Conservation (phyloP, 495 filamentous ascomycete genomes). For the Cenococcum geophilum region DNA sequence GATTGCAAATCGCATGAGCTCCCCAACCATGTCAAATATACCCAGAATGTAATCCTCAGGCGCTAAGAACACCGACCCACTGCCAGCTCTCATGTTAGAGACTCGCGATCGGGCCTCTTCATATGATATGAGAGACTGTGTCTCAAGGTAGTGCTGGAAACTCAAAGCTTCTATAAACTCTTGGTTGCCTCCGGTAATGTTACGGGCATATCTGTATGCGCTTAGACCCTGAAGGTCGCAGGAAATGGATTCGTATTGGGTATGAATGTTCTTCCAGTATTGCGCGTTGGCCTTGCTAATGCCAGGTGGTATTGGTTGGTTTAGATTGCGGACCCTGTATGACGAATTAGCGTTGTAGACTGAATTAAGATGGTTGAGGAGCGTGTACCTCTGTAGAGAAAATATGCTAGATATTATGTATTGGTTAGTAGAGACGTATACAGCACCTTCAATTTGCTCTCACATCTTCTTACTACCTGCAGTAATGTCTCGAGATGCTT, state of each 20-base stretch:
- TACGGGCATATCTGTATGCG: constrained; percentile 70
- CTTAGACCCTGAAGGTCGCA: constrained; percentile 72
- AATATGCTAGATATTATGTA: constrained; percentile 63
- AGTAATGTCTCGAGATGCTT: constrained; percentile 84
- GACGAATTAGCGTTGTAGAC: constrained; percentile 11
- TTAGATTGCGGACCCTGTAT: constrained; percentile 57
- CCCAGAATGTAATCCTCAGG: constrained; percentile 85
- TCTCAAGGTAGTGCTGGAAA: constrained; percentile 80
- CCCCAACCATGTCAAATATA: constrained; percentile 85
- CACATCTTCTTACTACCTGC: constrained; percentile 96
- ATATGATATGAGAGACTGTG: constrained; percentile 64
- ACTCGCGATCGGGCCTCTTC: constrained; percentile 51
- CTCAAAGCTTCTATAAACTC: constrained; percentile 85
- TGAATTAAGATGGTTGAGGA: constrained; percentile 2
- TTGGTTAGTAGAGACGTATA: background rate
- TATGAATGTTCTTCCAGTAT: constrained; percentile 59
- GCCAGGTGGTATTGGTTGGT: constrained; percentile 54
- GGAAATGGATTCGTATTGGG: constrained; percentile 59
- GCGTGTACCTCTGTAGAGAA: constrained; percentile 85
- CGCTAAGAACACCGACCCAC: constrained; percentile 50
- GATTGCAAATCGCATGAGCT: constrained; percentile 94
- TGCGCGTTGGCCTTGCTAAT: constrained; percentile 59
- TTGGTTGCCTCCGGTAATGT: constrained; percentile 74
- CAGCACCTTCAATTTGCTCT: constrained; percentile 19
- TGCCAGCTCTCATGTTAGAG: constrained; percentile 21